These are phyloP conservation scores for Pythium diclinum DNA, from an alignment of 352 stramenopile species.

Conservation along the genomic window DNA sequence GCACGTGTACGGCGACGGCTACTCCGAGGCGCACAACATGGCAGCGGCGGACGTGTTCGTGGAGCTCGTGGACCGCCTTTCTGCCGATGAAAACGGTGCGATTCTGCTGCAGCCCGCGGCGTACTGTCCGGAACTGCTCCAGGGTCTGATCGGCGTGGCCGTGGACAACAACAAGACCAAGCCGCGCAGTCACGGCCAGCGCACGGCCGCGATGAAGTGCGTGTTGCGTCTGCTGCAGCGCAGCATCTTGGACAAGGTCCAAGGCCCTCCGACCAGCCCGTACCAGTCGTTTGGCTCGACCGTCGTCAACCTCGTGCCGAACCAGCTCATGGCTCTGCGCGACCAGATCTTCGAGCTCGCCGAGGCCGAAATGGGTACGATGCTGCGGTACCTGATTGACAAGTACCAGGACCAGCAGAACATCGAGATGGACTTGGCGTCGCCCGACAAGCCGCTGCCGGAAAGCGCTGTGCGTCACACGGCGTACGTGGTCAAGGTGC, in stretches of 20 bases:
- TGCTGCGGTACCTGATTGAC: conserved; percentile 68
- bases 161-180: conserved; percentile 31
- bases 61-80: conserved; percentile 82
- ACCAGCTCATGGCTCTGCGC: conserved; percentile 70
- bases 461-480: conserved; percentile 75
- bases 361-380: conserved; percentile 59
- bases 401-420: conserved; percentile 82
- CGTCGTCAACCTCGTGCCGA: conserved; percentile 81
- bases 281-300: conserved; percentile 85
- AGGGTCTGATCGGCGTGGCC: conserved; percentile 69
- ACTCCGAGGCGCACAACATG: conserved; percentile 66
- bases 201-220: conserved; percentile 83
- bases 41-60: conserved; percentile 87
- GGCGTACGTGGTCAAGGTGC: conserved; percentile 84
- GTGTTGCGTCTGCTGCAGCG: conserved; percentile 77
- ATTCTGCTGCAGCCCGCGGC: conserved; percentile 83
- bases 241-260: conserved; percentile 69
- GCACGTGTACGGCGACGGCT: conserved; percentile 68
- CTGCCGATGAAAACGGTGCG: conserved; percentile 86
- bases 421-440: conserved; percentile 64
- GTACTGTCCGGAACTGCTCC: conserved; percentile 80
- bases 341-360: conserved; percentile 70
- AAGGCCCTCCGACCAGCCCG: conserved; percentile 71
- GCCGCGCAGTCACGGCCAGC: conserved; percentile 48
- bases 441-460: conserved; percentile 52